Conservation (phyloP, 2,329 filamentous ascomycete species). For the Alternaria sp. region DNA sequence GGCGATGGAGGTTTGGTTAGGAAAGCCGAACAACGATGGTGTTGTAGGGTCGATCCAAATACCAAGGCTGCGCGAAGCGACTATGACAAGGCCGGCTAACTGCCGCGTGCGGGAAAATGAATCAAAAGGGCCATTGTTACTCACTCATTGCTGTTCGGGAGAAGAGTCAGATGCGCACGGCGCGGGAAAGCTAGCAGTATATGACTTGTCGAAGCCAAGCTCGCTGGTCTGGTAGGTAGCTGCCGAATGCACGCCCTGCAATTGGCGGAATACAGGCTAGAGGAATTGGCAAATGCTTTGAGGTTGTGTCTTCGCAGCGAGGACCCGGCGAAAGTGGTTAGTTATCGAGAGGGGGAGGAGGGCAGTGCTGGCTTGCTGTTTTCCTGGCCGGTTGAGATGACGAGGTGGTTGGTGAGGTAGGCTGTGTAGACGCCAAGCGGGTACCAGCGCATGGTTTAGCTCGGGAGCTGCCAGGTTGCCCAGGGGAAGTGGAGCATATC, state of each 20-base stretch:
- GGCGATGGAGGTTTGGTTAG: constrained; percentile 1
- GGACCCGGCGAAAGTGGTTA: constrained; percentile 4
- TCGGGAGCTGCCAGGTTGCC: background rate
- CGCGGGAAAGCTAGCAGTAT: constrained; percentile 15
- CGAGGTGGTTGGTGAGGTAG: constrained; percentile 6
- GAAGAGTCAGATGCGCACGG: constrained; percentile 11
- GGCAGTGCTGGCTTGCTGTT: constrained; percentile 1
- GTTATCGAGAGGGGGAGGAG: constrained; percentile 2
- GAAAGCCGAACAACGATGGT: background rate
- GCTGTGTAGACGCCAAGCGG: constrained; percentile 6
- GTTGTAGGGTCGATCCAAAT: constrained; percentile 1
- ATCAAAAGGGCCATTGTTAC: constrained; percentile 14
- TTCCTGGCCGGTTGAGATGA: background rate
- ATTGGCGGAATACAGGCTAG: constrained; percentile 5
- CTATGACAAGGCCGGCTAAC: constrained; percentile 8
- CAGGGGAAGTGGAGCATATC: constrained; percentile 2
- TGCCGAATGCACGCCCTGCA: background rate
- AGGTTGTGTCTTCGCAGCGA: constrained; percentile 1
- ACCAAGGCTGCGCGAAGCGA: constrained; percentile 14
- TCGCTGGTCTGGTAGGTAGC: constrained; percentile 4
- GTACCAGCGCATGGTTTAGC: background rate
- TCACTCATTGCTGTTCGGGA: constrained; percentile 25
- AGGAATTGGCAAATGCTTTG: constrained; percentile 1
- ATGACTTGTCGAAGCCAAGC: constrained; percentile 16
- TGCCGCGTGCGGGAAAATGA: constrained; percentile 12